Percentiles rank a stretch among this genome's conserved stretches.
These are phyloP conservation scores for Nicotiana undulata DNA, from an alignment of 257 asterid species.

Conservation along the genomic window DNA sequence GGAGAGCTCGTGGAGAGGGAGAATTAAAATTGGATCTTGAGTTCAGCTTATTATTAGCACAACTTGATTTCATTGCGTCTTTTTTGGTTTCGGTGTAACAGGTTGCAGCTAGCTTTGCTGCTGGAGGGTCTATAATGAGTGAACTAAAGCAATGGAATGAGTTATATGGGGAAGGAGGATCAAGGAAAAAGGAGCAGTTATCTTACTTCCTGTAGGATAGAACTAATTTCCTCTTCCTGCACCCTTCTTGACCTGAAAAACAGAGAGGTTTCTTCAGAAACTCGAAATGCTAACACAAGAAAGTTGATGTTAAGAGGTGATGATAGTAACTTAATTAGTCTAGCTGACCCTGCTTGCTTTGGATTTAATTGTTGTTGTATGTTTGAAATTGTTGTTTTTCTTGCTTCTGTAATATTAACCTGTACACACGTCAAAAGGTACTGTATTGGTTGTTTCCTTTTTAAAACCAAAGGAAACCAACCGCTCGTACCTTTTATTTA, in stretches of 20 bases:
- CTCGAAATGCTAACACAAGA: not conserved
- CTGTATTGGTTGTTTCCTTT: not conserved
- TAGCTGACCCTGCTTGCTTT: not conserved
- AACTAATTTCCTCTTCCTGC: not conserved
- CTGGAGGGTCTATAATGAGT: slow-evolving; percentile 55
- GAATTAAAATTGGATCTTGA: no score
- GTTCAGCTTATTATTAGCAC: not conserved
- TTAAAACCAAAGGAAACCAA: not conserved
- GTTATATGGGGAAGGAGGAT: slow-evolving; percentile 73
- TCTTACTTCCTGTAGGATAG: slow-evolving; percentile 55
- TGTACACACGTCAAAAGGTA: not conserved
- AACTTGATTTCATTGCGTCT: not conserved
- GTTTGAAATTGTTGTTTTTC: not conserved
- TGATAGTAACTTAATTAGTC: not conserved
- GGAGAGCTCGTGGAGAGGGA: no score
- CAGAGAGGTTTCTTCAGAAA: not conserved
- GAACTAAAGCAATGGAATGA: slow-evolving; percentile 78
- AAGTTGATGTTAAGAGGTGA: not conserved
- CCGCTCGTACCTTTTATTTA: not conserved
- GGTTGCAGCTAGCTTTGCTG: slow-evolving; percentile 85
- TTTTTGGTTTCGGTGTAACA: not conserved
- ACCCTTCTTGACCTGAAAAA: not conserved
- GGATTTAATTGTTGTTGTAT: not conserved
- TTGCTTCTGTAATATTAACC: not conserved
- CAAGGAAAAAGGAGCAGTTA: slow-evolving; percentile 73